phyloP scores from a whole-genome alignment of 2,329 filamentous ascomycete genomes.

The Cucurbitaria berberidis region DNA sequence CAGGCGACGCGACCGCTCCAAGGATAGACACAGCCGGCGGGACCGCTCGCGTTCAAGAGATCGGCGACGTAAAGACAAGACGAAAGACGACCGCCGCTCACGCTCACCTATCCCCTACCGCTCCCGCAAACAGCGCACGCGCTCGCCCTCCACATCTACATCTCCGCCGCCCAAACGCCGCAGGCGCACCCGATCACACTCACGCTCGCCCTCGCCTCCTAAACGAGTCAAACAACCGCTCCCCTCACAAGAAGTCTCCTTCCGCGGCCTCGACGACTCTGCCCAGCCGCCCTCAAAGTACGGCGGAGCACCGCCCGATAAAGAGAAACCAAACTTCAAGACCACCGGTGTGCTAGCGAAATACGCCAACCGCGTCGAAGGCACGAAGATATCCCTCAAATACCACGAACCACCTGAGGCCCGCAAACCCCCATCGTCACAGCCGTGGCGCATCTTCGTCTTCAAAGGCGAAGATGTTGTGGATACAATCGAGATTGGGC shows the following conservation, averaged over 20 bases:
- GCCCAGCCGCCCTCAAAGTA: constrained; percentile 38
- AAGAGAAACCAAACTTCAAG: constrained; percentile 87
- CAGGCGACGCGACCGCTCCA: constrained; percentile 24
- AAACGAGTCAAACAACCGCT: constrained; percentile 52
- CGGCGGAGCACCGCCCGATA: constrained; percentile 57
- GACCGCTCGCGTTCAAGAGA: constrained; percentile 27
- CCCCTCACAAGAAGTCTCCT: constrained; percentile 56
- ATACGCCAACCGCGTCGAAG: constrained; percentile 82
- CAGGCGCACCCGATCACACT: constrained; percentile 37
- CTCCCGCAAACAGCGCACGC: constrained; percentile 30
- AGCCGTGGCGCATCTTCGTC: constrained; percentile 88
- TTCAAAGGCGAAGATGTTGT: constrained; percentile 85
- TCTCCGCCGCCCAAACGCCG: constrained; percentile 45
- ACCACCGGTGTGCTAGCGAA: constrained; percentile 83
- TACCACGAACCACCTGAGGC: constrained; percentile 96
- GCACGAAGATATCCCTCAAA: constrained; percentile 81
- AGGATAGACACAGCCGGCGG: constrained; percentile 17
- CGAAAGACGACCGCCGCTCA: constrained; percentile 24
- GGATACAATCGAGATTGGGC: constrained; percentile 78
- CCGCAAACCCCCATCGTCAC: constrained; percentile 78
- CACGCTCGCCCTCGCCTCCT: constrained; percentile 53
- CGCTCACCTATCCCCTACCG: constrained; percentile 35
- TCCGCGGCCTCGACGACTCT: constrained; percentile 45
- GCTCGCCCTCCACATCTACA: constrained; percentile 33
- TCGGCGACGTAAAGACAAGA: constrained; percentile 19